A percentile compares a stretch with the other conserved stretches of the same genome.
These are phyloP conservation scores for Hyaloscypha variabilis DNA, from an alignment of 495 filamentous ascomycete species.

Conservation along the genomic window DNA sequence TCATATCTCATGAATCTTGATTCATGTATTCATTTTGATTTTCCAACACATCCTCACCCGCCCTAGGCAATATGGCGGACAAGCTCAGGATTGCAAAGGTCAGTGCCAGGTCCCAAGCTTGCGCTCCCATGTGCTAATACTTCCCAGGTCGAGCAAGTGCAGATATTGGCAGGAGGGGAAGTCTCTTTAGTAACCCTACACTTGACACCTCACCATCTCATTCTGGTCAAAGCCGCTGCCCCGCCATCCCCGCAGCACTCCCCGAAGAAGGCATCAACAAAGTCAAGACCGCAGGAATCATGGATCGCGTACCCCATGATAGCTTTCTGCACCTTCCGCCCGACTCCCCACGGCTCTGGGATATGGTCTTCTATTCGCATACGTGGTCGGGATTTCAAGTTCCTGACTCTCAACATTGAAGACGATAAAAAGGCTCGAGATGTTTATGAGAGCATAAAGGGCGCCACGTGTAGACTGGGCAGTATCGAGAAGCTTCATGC, in stretches of 20 bases:
- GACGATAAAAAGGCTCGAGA: conserved; percentile 76
- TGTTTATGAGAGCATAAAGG: conserved; percentile 85
- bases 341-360: conserved; percentile 69
- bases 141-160: conserved; percentile 41
- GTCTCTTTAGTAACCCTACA: conserved; percentile 44
- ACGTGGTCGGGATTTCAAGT: conserved; percentile 89
- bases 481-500: conserved; percentile 90
- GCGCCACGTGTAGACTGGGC: conserved; percentile 79
- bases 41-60: conserved; percentile 16
- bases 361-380: conserved; percentile 83
- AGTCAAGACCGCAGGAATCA: conserved; percentile 61
- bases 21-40: conserved; percentile 8
- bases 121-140: conserved; percentile 13
- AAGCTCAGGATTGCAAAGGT: conserved; percentile 32
- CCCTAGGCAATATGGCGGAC: conserved; percentile 26
- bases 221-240: conserved; percentile 37
- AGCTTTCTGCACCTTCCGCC: conserved; percentile 69
- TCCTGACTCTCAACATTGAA: conserved; percentile 85
- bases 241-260: conserved; percentile 23
- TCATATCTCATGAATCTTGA: conserved; percentile 20
- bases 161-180: conserved; percentile 45
- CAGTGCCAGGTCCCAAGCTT: neutral
- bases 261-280: neutral
- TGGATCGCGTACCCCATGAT: conserved; percentile 97
- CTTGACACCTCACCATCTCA: conserved; percentile 47